Conservation (phyloP, 1,139 yeast genomes). For the Saccharomyces hybrid region DNA sequence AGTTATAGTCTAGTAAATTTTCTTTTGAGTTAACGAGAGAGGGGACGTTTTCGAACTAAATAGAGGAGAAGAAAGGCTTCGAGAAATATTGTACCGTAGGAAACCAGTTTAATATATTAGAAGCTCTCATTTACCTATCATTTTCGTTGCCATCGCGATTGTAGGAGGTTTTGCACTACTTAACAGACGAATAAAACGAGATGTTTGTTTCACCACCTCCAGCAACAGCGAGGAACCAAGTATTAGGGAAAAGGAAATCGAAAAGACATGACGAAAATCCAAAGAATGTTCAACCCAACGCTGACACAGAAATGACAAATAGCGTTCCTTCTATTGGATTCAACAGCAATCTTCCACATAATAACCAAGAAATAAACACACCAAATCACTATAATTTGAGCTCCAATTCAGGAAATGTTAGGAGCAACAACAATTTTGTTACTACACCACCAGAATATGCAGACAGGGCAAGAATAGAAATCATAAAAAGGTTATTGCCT, state of each 20-base stretch:
- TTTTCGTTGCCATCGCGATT: not conserved
- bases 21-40: not conserved
- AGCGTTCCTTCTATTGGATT: not conserved
- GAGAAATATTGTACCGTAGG: not conserved
- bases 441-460: conserved; percentile 36
- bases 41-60: not conserved
- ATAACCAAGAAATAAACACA: not conserved
- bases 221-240: conserved; percentile 21
- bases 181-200: not conserved
- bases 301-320: not conserved
- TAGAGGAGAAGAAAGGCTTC: not conserved
- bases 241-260: conserved; percentile 18
- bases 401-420: conserved; percentile 5
- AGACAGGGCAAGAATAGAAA: conserved; percentile 36
- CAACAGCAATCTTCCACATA: not conserved
- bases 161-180: not conserved
- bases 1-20: not conserved
- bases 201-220: conserved; percentile 32
- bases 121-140: not conserved
- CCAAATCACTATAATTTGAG: not conserved
- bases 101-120: not conserved
- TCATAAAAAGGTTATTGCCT: conserved; percentile 29
- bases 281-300: not conserved
- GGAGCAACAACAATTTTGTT: conserved; percentile 21
- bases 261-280: conserved; percentile 7